Conservation (phyloP, 768 basidiomycete genomes). For the Tylopilus sp. region DNA sequence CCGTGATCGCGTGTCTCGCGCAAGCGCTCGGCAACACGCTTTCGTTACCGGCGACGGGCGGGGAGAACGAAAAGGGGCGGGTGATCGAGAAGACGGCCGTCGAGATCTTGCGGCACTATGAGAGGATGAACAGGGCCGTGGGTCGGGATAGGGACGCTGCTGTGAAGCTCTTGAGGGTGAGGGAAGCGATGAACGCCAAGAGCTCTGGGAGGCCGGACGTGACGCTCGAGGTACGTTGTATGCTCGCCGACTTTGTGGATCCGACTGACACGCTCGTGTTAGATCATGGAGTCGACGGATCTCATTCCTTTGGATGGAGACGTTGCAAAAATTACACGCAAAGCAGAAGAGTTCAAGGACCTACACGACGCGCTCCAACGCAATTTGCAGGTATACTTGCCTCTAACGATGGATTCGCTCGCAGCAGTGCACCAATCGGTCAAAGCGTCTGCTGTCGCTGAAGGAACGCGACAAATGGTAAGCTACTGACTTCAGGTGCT, state of each 20-base stretch:
- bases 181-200: conserved; percentile 79
- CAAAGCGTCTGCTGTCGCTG: conserved; percentile 68
- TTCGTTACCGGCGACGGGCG: conserved; percentile 51
- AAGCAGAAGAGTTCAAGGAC: conserved; percentile 87
- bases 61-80: conserved; percentile 56
- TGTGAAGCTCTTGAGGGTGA: conserved; percentile 69
- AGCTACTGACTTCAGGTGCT: conserved; percentile 24
- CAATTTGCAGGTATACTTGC: conserved; percentile 84
- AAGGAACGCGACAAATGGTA: conserved; percentile 76
- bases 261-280: neutral
- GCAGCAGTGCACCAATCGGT: conserved; percentile 75
- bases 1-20: conserved; percentile 85
- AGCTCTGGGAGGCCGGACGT: conserved; percentile 67
- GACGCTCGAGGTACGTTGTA: conserved; percentile 69
- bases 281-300: conserved; percentile 86
- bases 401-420: conserved; percentile 90
- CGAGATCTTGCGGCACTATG: conserved; percentile 79
- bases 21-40: conserved; percentile 84
- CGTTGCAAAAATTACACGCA: conserved; percentile 76
- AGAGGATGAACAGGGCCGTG: conserved; percentile 67
- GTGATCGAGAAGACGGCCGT: conserved; percentile 69
- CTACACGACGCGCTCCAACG: conserved; percentile 83
- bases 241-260: neutral
- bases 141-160: conserved; percentile 75
- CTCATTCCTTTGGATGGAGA: conserved; percentile 87